Evolutionary conservation across 2,329 filamentous ascomycete species (phyloP).

Genomic region (Neofusicoccum ribis): DNA sequence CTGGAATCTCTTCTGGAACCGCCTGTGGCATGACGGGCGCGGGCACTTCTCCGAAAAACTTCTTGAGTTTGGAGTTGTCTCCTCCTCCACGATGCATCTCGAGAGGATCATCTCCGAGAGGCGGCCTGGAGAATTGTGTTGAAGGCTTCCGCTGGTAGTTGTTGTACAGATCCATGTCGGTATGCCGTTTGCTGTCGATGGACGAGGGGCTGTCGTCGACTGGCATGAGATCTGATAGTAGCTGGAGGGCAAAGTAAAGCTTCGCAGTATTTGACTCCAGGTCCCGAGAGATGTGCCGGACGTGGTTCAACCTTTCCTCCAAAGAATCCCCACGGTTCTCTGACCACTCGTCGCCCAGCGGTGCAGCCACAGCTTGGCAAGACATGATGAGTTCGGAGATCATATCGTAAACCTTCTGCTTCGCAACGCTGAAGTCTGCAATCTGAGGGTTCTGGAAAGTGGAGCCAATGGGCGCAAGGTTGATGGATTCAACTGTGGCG

Average conservation of each 20-base stretch:
- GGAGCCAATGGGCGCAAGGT: conserved; percentile 75
- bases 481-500: conserved; percentile 85
- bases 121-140: conserved; percentile 47
- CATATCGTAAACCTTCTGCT: conserved; percentile 91
- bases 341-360: conserved; percentile 92
- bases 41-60: conserved; percentile 55
- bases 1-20: conserved; percentile 73
- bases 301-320: conserved; percentile 80
- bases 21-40: conserved; percentile 44
- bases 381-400: conserved; percentile 84
- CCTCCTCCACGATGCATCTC: conserved; percentile 39
- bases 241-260: conserved; percentile 81
- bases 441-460: conserved; percentile 82
- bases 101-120: conserved; percentile 43
- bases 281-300: conserved; percentile 73
- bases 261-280: conserved; percentile 86
- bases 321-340: conserved; percentile 87
- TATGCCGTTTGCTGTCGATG: conserved; percentile 43
- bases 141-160: conserved; percentile 34
- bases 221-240: conserved; percentile 79
- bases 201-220: conserved; percentile 32
- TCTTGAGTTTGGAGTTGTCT: conserved; percentile 50
- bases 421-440: conserved; percentile 83
- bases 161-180: conserved; percentile 34
- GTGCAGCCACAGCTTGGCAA: conserved; percentile 89